These are phyloP conservation scores for Mycena belliarum DNA, from an alignment of 768 basidiomycete genomes.

Conservation along the genomic window DNA sequence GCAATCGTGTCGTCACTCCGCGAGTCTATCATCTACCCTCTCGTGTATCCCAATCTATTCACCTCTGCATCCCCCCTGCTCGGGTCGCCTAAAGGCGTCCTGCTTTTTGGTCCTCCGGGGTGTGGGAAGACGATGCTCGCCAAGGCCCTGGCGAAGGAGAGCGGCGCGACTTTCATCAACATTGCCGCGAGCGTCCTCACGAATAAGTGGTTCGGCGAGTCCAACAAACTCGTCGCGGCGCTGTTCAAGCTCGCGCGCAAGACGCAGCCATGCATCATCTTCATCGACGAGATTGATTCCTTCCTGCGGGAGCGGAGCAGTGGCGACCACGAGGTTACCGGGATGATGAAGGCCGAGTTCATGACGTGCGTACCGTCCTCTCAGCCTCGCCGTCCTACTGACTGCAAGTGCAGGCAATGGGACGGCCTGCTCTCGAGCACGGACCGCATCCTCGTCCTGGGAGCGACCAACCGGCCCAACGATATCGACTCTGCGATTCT, in stretches of 20 bases:
- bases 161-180: constrained; percentile 95
- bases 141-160: constrained; percentile 96
- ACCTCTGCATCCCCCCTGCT: constrained; percentile 77
- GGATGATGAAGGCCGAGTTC: constrained; percentile 87
- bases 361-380: constrained; percentile 2
- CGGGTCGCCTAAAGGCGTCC: constrained; percentile 91
- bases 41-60: constrained; percentile 90
- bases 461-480: constrained; percentile 93
- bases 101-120: constrained; percentile 95
- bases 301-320: constrained; percentile 86
- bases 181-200: constrained; percentile 73
- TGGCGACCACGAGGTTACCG: constrained; percentile 95
- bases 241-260: constrained; percentile 93
- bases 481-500: constrained; percentile 88
- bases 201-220: constrained; percentile 86
- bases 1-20: constrained; percentile 85
- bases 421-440: constrained; percentile 85
- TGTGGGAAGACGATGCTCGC: constrained; percentile 99
- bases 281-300: constrained; percentile 98
- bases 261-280: constrained; percentile 93
- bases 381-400: neutral
- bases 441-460: constrained; percentile 86
- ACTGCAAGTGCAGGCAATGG: constrained; percentile 68
- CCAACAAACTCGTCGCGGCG: constrained; percentile 93
- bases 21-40: constrained; percentile 94